Conservation (phyloP, 768 basidiomycete genomes). For the Suillus fuscotomentosus region DNA sequence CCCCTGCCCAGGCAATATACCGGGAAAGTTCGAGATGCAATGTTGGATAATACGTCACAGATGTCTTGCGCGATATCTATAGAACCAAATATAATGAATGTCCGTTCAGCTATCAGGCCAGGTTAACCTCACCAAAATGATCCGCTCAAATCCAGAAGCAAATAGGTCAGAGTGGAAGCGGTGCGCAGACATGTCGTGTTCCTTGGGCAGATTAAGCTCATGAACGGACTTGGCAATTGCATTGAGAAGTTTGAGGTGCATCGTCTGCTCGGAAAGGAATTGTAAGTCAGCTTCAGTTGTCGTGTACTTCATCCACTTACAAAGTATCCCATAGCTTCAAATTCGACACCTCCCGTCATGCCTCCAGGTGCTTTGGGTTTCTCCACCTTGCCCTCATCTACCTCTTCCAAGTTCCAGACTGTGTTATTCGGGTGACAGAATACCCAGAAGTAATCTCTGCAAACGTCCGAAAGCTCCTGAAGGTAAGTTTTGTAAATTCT, state of each 20-base stretch:
- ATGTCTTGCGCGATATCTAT: slow-evolving; percentile 94
- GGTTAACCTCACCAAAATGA: slow-evolving; percentile 66
- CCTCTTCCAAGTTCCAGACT: slow-evolving; percentile 83
- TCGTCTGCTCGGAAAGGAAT: slow-evolving; percentile 52
- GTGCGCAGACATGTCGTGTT: slow-evolving; percentile 74
- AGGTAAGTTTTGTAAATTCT: slow-evolving; percentile 82
- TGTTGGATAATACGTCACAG: slow-evolving; percentile 89
- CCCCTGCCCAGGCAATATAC: slow-evolving; percentile 68
- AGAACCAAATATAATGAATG: slow-evolving; percentile 1
- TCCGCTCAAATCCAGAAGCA: slow-evolving; percentile 87
- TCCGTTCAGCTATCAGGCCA: background rate
- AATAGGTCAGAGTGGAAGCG: slow-evolving; percentile 87
- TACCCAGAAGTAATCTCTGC: slow-evolving; percentile 94
- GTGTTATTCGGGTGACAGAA: slow-evolving; percentile 95
- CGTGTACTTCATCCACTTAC: slow-evolving; percentile 46
- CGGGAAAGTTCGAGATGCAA: slow-evolving; percentile 92
- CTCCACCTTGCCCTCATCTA: slow-evolving; percentile 83
- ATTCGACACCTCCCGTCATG: slow-evolving; percentile 98
- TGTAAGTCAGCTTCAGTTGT: slow-evolving; percentile 10
- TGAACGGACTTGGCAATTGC: slow-evolving; percentile 65
- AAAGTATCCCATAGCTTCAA: slow-evolving; percentile 94
- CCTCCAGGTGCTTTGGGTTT: slow-evolving; percentile 93
- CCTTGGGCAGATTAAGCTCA: slow-evolving; percentile 61
- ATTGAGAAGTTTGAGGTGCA: slow-evolving; percentile 86
- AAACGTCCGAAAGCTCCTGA: slow-evolving; percentile 83